Percentiles rank a stretch among this genome's conserved stretches.
Conservation (phyloP, 768 basidiomycete species). For the Sistotremastrum niveocremeum region DNA sequence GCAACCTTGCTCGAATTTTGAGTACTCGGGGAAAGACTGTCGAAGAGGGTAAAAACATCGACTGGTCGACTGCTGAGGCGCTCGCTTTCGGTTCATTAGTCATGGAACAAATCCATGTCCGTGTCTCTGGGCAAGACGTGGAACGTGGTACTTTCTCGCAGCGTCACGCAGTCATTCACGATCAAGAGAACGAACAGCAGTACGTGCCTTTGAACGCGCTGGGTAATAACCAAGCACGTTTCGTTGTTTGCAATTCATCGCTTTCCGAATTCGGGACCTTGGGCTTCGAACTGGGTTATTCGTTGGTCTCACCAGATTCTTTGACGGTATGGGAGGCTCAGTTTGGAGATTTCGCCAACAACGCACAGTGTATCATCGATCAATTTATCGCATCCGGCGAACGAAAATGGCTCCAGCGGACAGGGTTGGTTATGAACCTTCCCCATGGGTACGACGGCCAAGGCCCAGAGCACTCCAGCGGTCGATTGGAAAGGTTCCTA, state of each 20-base stretch:
- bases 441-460: conserved; percentile 98
- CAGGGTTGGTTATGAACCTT: conserved; percentile 75
- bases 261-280: conserved; percentile 91
- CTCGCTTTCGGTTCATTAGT: conserved; percentile 91
- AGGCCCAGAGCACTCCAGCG: conserved; percentile 96
- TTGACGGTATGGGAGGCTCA: conserved; percentile 98
- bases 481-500: conserved; percentile 88
- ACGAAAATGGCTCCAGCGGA: conserved; percentile 93
- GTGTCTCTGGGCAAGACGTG: conserved; percentile 94
- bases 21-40: conserved; percentile 77
- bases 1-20: conserved; percentile 90
- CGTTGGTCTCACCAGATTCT: conserved; percentile 85
- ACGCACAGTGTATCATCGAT: conserved; percentile 95
- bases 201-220: conserved; percentile 86
- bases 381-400: conserved; percentile 98
- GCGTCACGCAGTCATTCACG: conserved; percentile 92
- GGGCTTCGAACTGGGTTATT: conserved; percentile 97
- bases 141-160: conserved; percentile 99
- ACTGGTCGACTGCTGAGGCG: conserved; percentile 98
- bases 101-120: conserved; percentile 86
- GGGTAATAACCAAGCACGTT: conserved; percentile 75
- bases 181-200: conserved; percentile 84
- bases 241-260: conserved; percentile 94
- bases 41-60: conserved; percentile 83
- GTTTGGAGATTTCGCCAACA: conserved; percentile 97